A percentile compares a stretch with the other conserved stretches of the same genome.
These are phyloP conservation scores for Ceriops decandra DNA, from an alignment of 345 rosid species.

Conservation along the genomic window DNA sequence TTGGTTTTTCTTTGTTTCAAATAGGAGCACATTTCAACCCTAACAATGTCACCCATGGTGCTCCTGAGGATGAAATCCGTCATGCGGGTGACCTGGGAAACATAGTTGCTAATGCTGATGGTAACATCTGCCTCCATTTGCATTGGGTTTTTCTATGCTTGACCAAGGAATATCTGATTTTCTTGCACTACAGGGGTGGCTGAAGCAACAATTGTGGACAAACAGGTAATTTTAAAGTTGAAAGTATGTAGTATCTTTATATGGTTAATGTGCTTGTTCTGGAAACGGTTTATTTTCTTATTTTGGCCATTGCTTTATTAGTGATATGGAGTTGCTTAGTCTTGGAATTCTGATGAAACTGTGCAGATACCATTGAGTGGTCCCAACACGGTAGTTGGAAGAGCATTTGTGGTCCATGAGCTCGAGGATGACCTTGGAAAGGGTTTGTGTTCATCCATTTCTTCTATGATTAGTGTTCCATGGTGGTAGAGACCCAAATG, in stretches of 20 bases:
- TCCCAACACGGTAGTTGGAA: constrained; percentile 72
- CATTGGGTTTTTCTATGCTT: not conserved
- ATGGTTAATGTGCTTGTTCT: not conserved
- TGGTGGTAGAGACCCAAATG: not conserved
- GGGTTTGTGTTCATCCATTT: constrained; percentile 36
- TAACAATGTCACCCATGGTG: constrained; percentile 79
- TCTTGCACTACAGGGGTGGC: constrained; percentile 63
- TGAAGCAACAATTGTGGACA: constrained; percentile 80
- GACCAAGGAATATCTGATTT: not conserved
- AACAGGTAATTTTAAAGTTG: constrained; percentile 43
- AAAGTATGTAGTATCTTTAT: not conserved
- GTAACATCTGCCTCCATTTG: constrained; percentile 34
- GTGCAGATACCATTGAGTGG: constrained; percentile 76
- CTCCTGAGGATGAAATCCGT: constrained; percentile 86
- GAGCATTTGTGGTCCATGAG: constrained; percentile 96
- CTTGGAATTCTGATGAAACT: constrained; percentile 11
- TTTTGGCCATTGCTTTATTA: not conserved
- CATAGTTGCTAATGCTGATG: constrained; percentile 86
- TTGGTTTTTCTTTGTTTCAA: not conserved
- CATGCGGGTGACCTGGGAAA: constrained; percentile 99
- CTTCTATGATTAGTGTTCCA: not conserved
- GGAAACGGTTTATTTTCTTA: not conserved
- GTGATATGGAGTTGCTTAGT: constrained; percentile 9
- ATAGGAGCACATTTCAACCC: constrained; percentile 97
- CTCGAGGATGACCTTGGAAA: constrained; percentile 97